phyloP scores from a whole-genome alignment of 148 eudicot genomes.

The Rheum nobile region DNA sequence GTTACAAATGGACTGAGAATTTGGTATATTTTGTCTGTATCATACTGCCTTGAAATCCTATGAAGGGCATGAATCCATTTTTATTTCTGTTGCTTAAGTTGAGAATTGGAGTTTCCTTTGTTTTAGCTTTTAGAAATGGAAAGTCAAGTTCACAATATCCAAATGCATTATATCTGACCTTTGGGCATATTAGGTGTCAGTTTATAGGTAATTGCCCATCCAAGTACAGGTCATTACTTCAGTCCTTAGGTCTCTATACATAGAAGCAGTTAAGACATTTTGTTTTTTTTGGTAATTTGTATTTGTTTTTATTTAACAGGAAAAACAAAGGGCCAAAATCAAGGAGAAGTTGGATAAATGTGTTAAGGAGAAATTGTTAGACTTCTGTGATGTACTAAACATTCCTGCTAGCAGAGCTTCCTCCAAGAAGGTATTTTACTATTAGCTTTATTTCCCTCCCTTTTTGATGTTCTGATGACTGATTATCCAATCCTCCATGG shows the following conservation, averaged over 20 bases:
- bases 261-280: background rate
- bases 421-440: constrained; percentile 42
- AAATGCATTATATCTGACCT: background rate
- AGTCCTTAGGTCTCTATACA: too few species aligned
- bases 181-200: background rate
- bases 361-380: constrained; percentile 70
- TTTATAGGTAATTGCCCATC: background rate
- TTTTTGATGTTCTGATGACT: constrained; percentile 1
- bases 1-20: background rate
- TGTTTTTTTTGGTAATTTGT: background rate
- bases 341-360: constrained; percentile 85
- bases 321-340: constrained; percentile 60
- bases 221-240: too few species aligned
- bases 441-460: too few species aligned
- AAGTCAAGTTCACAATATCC: background rate
- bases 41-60: background rate
- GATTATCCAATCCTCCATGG: background rate
- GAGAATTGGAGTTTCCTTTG: background rate
- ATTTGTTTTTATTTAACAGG: constrained; percentile 37
- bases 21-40: background rate
- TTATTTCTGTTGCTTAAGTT: background rate
- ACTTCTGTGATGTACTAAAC: constrained; percentile 83
- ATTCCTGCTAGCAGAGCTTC: constrained; percentile 38
- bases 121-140: background rate
- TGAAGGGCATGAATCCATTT: background rate